Base-by-base conservation (phyloP, 352 stramenopile species). In the Thraustotheca clavata region DNA sequence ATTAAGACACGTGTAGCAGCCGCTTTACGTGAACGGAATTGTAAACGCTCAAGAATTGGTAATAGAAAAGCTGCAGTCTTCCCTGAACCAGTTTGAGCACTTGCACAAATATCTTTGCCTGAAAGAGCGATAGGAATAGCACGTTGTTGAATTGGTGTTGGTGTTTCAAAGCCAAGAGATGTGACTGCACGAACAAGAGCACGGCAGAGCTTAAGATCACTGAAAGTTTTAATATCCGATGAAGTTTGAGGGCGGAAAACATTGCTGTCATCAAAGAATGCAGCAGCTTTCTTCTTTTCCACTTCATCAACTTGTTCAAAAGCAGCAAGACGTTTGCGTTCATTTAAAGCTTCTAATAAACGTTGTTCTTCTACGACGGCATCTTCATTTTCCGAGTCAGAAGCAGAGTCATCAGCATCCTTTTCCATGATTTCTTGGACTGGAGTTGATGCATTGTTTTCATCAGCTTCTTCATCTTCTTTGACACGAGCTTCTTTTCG, bases 61-160 rank as follows among this genome's bases (percentile, higher is more conserved):
- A 99, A 73, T 63, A 98, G 68, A 74, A 99, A 99, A 6, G 96
- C 96, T 4, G 96, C 97, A 11, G 96, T 99, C 73, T 99, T 99
- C 71, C 97, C 97, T 78, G 79, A 97, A 67, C 97, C 97, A 4
- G 96, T 99, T 66, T 97, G 88, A 1, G 96, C 96, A 55, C 88
- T 97, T 14, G 96, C 97, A 71, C 95, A 99, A 67, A 99, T 97
- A 79, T 99, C 97, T 55, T 97, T 93, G 35, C 96, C 95, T 20
- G 85, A 90, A 12, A 99, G 70, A 4, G 89, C 94, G 27, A 98
- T 76, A 0, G 96, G 96, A 39, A 99, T 96, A 36, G 94, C 90
- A 24, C 85, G 87, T 49, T 94, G 87, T 76, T 97, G 89, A 73
- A 97, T 95, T 14, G 95, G 87, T 49, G 97, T 99, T 12, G 97